Evolutionary conservation across 2,329 filamentous ascomycete genomes (phyloP).

Genomic region (Colletotrichum noveboracense): DNA sequence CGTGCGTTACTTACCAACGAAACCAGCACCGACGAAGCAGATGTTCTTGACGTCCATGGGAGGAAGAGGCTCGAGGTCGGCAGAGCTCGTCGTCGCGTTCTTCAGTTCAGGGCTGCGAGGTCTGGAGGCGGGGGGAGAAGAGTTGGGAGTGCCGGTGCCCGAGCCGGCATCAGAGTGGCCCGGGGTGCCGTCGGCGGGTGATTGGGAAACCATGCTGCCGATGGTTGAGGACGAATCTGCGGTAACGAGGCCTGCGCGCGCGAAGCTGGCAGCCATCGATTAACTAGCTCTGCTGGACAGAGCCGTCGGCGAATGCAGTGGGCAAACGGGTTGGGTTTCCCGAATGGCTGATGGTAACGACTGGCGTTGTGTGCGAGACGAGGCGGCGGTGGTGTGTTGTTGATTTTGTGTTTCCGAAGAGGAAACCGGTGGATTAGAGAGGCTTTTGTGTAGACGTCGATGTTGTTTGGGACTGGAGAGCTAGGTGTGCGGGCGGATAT

Average conservation of each 20-base stretch:
- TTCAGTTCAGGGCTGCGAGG: slow-evolving; percentile 21
- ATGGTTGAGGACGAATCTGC: slow-evolving; percentile 18
- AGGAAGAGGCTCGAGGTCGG: slow-evolving; percentile 14
- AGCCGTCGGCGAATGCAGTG: not conserved
- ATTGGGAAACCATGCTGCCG: slow-evolving; percentile 16
- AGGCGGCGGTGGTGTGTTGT: not conserved
- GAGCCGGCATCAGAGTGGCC: slow-evolving; percentile 22
- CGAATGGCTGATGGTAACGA: not conserved
- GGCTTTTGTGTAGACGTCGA: not conserved
- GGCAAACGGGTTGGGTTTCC: not conserved
- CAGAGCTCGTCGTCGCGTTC: not conserved
- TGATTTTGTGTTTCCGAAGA: not conserved
- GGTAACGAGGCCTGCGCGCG: slow-evolving; percentile 1
- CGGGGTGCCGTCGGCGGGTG: slow-evolving; percentile 6
- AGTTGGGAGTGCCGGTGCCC: slow-evolving; percentile 20
- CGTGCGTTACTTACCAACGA: slow-evolving; percentile 66
- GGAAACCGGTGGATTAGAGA: not conserved
- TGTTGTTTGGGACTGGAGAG: not conserved
- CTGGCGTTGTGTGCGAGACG: not conserved
- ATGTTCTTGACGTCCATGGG: slow-evolving; percentile 51
- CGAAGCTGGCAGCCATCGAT: slow-evolving; percentile 17
- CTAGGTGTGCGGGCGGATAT: not conserved
- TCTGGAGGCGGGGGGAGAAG: slow-evolving; percentile 21
- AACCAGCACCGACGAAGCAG: slow-evolving; percentile 78
- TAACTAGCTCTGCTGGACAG: not conserved